These are phyloP conservation scores for Cicer yamashitae DNA, from an alignment of 306 rosid genomes.

Conservation along the genomic window DNA sequence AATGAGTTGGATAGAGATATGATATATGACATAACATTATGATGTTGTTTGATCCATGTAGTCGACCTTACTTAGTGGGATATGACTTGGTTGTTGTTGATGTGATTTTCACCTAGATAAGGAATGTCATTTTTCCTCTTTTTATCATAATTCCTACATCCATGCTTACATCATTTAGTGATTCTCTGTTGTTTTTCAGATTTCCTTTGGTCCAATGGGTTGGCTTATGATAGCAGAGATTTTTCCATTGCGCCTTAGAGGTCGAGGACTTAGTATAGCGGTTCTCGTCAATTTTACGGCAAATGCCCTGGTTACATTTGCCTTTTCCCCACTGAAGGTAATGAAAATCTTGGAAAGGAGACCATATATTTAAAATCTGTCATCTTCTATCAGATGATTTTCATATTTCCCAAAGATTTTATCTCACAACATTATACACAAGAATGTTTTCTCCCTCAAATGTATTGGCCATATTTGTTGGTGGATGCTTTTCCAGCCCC, in stretches of 20 bases:
- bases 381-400: constrained; percentile 30
- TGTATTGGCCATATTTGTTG: constrained; percentile 1
- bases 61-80: too few species aligned
- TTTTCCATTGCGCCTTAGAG: constrained; percentile 87
- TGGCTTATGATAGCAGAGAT: constrained; percentile 98
- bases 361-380: constrained; percentile 20
- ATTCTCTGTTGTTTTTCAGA: constrained; percentile 59
- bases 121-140: not conserved
- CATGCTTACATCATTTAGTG: not conserved
- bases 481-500: too few species aligned
- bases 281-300: constrained; percentile 90
- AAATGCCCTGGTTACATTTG: constrained; percentile 86
- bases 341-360: constrained; percentile 25
- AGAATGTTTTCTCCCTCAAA: not conserved
- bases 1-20: too few species aligned
- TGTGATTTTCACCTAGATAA: constrained; percentile 3
- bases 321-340: constrained; percentile 94
- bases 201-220: constrained; percentile 97
- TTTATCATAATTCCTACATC: constrained; percentile 15
- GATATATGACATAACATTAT: too few species aligned
- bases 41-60: too few species aligned
- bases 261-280: constrained; percentile 90
- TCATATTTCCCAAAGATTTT: constrained; percentile 24
- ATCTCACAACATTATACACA: constrained; percentile 14
- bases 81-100: too few species aligned